Evolutionary conservation across 2,329 filamentous ascomycete genomes (phyloP).

Genomic region (Aciculosporium take): DNA sequence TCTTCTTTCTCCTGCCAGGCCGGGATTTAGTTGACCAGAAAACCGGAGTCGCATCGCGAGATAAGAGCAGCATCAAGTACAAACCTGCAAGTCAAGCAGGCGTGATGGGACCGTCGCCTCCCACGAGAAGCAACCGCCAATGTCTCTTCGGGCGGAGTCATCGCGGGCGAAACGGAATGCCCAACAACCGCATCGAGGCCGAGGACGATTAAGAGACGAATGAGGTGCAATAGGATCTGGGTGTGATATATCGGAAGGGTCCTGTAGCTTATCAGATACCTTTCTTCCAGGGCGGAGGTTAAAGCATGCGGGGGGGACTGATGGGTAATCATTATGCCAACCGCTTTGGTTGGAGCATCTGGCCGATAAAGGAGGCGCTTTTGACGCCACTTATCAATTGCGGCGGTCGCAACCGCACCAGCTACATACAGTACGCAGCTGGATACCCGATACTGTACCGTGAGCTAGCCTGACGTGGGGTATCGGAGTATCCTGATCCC

Average conservation of each 20-base stretch:
- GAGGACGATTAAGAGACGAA: background rate
- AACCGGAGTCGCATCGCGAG: slow-evolving; percentile 1
- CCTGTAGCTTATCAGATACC: background rate
- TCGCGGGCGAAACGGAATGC: slow-evolving; percentile 8
- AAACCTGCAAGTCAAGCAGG: slow-evolving; percentile 34
- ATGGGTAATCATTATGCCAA: background rate
- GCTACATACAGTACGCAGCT: no score
- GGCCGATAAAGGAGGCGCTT: slow-evolving; percentile 6
- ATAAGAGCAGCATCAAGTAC: slow-evolving; percentile 6
- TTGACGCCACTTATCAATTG: no score
- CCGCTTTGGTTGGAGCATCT: background rate
- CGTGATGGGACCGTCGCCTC: slow-evolving; percentile 26
- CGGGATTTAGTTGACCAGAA: background rate
- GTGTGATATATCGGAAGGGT: background rate
- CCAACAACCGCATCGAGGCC: background rate
- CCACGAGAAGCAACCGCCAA: slow-evolving; percentile 15
- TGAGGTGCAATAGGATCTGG: background rate
- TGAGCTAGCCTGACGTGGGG: no score
- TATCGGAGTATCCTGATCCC: no score
- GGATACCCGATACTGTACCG: no score
- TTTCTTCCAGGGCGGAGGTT: background rate
- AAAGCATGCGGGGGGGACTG: slow-evolving; percentile 1
- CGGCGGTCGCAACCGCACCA: no score
- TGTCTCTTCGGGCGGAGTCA: slow-evolving; percentile 20
- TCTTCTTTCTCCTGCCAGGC: slow-evolving; percentile 30